Conservation (phyloP, 768 basidiomycete species). For the Kwoniella bestiolae region DNA sequence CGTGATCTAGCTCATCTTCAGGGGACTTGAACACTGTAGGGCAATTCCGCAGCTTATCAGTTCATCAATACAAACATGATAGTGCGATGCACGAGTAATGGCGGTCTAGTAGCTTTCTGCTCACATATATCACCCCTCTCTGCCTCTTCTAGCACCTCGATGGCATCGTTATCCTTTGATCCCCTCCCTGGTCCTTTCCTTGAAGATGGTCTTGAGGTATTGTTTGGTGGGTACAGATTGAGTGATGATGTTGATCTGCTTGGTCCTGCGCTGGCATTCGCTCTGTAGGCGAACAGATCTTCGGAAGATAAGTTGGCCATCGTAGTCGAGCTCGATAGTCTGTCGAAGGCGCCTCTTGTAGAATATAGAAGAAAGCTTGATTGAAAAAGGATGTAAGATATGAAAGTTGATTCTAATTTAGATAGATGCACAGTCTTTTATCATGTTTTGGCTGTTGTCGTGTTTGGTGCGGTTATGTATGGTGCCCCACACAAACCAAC, state of each 20-base stretch:
- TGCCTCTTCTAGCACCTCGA: not conserved
- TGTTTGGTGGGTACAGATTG: conserved; percentile 9
- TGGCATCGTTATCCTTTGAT: conserved; percentile 14
- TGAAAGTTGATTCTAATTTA: too few species aligned
- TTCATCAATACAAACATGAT: not conserved
- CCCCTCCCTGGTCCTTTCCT: conserved; percentile 12
- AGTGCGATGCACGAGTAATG: not conserved
- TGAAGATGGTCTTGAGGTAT: conserved; percentile 9
- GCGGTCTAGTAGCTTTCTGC: not conserved
- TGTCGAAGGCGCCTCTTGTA: too few species aligned
- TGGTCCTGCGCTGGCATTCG: conserved; percentile 4
- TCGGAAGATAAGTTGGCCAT: conserved; percentile 1
- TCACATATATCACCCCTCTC: conserved; percentile 15
- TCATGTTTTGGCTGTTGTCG: not conserved
- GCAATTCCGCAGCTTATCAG: not conserved
- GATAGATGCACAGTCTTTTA: not conserved
- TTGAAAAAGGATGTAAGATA: too few species aligned
- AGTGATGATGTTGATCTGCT: conserved; percentile 18
- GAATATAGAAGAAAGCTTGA: too few species aligned
- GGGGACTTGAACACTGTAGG: conserved; percentile 22
- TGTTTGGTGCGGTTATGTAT: not conserved
- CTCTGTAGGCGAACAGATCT: conserved; percentile 5
- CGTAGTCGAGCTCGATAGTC: not conserved
- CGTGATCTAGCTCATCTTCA: conserved; percentile 14
- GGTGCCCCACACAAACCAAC: not conserved